phyloP scores from a whole-genome alignment of 768 basidiomycete species.

The Candolleomyces efflorescens region DNA sequence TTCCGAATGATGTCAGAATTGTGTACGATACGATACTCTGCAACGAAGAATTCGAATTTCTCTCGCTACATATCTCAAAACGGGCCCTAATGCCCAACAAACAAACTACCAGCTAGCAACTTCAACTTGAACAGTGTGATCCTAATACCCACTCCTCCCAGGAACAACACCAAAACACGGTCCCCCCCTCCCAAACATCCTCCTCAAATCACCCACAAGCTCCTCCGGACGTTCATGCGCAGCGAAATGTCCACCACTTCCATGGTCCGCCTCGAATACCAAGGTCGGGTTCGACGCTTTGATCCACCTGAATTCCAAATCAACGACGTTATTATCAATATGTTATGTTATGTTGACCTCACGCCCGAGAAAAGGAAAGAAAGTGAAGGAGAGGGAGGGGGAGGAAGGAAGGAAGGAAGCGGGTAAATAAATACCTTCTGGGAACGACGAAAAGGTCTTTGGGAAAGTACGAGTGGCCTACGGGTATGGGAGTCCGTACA shows the following conservation, averaged over 20 bases:
- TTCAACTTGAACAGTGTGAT: too few species aligned
- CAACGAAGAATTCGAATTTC: too few species aligned
- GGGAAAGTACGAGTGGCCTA: slow-evolving; percentile 51
- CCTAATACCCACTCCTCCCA: slow-evolving; percentile 3
- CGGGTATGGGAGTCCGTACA: slow-evolving; percentile 27
- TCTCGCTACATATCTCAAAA: too few species aligned
- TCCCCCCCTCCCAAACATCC: slow-evolving; percentile 38
- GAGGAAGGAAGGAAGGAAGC: background rate
- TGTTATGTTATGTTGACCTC: too few species aligned
- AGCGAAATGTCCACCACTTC: slow-evolving; percentile 44
- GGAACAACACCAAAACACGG: slow-evolving; percentile 21
- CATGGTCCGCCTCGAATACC: slow-evolving; percentile 35
- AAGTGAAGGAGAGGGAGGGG: too few species aligned
- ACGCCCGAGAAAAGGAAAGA: too few species aligned
- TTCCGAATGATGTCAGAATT: too few species aligned
- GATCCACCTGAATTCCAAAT: slow-evolving; percentile 37
- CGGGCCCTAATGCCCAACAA: too few species aligned
- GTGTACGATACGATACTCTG: too few species aligned
- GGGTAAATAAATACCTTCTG: slow-evolving; percentile 24
- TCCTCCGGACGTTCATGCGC: slow-evolving; percentile 24
- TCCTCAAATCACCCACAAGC: slow-evolving; percentile 36
- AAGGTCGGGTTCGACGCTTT: slow-evolving; percentile 19
- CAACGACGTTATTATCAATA: background rate
- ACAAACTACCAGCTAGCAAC: too few species aligned
- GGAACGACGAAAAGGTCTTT: slow-evolving; percentile 36